Evolutionary conservation across 2,329 filamentous ascomycete species (phyloP).

Genomic region (Venturiaceae sp.): DNA sequence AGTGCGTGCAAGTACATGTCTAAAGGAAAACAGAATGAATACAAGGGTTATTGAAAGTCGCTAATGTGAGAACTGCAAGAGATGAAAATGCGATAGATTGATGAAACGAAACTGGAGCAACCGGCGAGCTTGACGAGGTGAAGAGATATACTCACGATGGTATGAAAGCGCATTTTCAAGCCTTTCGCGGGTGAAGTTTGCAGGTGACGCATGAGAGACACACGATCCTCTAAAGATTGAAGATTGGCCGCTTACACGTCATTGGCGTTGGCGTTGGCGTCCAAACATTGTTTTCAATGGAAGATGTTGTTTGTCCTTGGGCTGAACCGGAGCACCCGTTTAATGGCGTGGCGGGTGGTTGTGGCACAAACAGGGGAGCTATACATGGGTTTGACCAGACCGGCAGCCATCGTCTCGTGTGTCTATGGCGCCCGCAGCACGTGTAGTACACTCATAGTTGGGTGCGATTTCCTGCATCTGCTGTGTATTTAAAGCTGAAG

Average conservation of each 20-base stretch:
- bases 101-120: neutral
- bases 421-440: neutral
- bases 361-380: neutral
- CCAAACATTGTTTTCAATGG: neutral
- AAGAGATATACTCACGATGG: neutral
- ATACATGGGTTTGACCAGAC: neutral
- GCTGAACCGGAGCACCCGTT: neutral
- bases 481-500: neutral
- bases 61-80: neutral
- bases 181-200: neutral
- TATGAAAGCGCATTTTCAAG: neutral
- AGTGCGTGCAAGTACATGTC: neutral
- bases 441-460: neutral
- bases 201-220: neutral
- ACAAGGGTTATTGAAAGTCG: neutral
- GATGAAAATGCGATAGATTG: too few relatives aligned
- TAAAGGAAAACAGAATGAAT: neutral
- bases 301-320: neutral
- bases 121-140: neutral
- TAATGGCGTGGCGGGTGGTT: neutral
- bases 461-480: neutral
- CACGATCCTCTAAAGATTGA: neutral
- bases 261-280: neutral
- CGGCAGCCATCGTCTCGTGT: neutral
- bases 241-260: neutral